Conservation (phyloP, 2,329 filamentous ascomycete genomes). For the Colletotrichum musae region DNA sequence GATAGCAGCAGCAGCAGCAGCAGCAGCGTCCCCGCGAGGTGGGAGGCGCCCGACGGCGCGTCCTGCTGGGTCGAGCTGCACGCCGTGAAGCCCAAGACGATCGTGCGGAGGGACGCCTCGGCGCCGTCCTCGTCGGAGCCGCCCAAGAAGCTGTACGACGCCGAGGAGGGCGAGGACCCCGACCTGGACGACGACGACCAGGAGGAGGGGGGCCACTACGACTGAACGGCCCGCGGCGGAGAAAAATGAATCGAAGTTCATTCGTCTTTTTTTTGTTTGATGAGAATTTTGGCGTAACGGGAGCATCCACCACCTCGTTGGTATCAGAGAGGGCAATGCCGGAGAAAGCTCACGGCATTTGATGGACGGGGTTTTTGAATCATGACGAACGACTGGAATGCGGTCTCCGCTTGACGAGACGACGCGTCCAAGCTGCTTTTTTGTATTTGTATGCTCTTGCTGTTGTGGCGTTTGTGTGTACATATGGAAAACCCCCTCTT, state of each 20-base stretch:
- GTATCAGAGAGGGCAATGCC: neutral
- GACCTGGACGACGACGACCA: constrained; percentile 48
- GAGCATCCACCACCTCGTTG: neutral
- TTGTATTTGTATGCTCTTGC: neutral
- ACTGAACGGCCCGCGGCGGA: constrained; percentile 1
- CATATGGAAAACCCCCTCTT: constrained; percentile 19
- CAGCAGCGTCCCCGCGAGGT: constrained; percentile 50
- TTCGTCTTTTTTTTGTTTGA: neutral
- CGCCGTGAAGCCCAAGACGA: constrained; percentile 45
- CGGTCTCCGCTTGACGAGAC: constrained; percentile 8
- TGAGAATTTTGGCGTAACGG: neutral
- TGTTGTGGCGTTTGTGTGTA: constrained; percentile 10
- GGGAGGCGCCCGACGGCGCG: constrained; percentile 53
- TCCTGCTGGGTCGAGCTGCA: constrained; percentile 57
- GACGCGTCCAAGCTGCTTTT: neutral
- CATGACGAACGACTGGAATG: neutral
- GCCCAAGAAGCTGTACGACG: constrained; percentile 50
- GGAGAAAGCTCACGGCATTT: neutral
- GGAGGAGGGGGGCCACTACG: constrained; percentile 39
- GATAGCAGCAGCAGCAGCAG: constrained; percentile 24
- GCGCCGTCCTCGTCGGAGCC: constrained; percentile 17
- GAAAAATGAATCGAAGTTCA: neutral
- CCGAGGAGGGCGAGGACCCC: constrained; percentile 51
- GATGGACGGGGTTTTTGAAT: neutral
- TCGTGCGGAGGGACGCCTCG: constrained; percentile 33